Conservation (phyloP, 257 asterid species). For the Linaria vulgaris region DNA sequence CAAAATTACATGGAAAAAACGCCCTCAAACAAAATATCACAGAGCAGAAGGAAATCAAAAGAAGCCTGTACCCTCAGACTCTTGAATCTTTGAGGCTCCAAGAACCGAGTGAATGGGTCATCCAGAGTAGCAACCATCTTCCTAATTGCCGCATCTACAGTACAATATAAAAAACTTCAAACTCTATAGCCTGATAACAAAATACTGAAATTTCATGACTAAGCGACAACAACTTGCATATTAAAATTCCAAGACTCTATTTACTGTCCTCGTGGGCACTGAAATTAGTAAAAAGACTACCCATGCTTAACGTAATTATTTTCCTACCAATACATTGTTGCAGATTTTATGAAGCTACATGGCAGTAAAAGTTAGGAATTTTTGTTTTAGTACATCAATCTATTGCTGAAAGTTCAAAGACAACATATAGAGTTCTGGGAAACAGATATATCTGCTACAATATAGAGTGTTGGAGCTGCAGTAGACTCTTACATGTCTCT, state of each 20-base stretch:
- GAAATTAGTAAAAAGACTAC: neutral
- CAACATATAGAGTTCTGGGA: conserved; percentile 3
- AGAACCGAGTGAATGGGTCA: conserved; percentile 95
- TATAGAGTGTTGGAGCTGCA: conserved; percentile 15
- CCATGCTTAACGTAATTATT: neutral
- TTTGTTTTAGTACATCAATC: neutral
- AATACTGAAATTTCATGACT: conserved; percentile 9
- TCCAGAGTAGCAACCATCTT: conserved; percentile 93
- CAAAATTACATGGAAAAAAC: conserved; percentile 10
- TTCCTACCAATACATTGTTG: neutral
- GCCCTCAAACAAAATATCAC: conserved; percentile 4
- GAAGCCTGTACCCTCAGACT: conserved; percentile 75
- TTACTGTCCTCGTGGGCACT: conserved; percentile 7
- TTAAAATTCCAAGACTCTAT: neutral
- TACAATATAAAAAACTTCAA: conserved; percentile 18
- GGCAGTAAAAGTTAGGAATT: conserved; percentile 1
- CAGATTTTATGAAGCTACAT: neutral
- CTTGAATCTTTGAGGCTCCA: conserved; percentile 90
- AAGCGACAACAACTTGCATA: conserved; percentile 5
- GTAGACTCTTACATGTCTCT: conserved; percentile 75
- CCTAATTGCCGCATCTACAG: conserved; percentile 78
- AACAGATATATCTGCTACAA: neutral
- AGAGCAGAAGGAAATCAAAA: conserved; percentile 23
- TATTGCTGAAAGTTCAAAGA: neutral
- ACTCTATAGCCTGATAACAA: conserved; percentile 11